These are phyloP conservation scores for Cercospora nicotianae DNA, from an alignment of 2,329 filamentous ascomycete genomes.

Conservation along the genomic window DNA sequence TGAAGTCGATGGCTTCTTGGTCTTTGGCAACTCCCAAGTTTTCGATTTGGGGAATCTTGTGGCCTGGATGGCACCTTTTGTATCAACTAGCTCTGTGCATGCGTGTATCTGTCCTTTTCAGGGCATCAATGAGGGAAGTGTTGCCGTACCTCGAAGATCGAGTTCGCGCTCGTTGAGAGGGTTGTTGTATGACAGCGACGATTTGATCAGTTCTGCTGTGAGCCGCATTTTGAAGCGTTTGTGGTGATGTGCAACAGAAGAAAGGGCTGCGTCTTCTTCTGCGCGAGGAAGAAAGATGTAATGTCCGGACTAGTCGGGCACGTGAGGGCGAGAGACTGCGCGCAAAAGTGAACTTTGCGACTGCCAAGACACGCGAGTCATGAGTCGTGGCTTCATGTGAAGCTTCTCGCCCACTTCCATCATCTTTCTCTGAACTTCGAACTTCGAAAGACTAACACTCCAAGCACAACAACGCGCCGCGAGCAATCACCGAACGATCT, in stretches of 20 bases:
- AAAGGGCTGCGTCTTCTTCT: background rate
- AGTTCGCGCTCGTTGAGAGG: slow-evolving; percentile 98
- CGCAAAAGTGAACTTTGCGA: slow-evolving; percentile 7
- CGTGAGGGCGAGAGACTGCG: background rate
- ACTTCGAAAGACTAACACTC: background rate
- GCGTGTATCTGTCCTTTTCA: slow-evolving; percentile 97
- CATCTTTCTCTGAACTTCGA: background rate
- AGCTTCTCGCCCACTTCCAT: background rate
- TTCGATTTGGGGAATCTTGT: slow-evolving; percentile 96
- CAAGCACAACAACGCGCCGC: background rate
- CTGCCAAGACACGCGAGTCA: slow-evolving; percentile 5
- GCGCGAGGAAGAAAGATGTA: background rate
- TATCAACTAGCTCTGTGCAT: slow-evolving; percentile 47
- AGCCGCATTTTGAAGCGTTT: slow-evolving; percentile 70
- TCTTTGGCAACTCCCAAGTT: slow-evolving; percentile 93
- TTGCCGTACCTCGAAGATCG: slow-evolving; percentile 92
- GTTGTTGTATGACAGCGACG: slow-evolving; percentile 96
- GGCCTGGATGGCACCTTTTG: slow-evolving; percentile 63
- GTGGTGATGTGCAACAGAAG: background rate
- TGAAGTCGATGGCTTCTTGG: slow-evolving; percentile 96
- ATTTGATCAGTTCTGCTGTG: slow-evolving; percentile 90
- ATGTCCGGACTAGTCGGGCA: background rate
- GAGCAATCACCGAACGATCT: background rate
- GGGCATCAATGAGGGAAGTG: slow-evolving; percentile 43
- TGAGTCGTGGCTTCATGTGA: slow-evolving; percentile 1